phyloP scores from a whole-genome alignment of 2,329 filamentous ascomycete species.

The Ophiostoma angusticollis region DNA sequence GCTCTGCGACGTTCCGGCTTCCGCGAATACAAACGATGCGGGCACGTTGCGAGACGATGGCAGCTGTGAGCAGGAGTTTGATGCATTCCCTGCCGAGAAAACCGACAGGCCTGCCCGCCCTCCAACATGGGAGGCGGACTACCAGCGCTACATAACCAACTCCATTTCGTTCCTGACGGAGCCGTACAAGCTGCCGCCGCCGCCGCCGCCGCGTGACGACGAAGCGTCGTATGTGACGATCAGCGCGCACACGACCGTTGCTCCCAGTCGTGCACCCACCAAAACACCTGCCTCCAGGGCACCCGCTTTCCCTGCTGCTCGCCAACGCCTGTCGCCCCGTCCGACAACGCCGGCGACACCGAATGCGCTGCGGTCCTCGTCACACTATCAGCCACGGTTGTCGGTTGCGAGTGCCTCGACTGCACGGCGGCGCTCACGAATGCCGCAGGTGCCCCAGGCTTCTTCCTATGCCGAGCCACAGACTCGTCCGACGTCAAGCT shows the following conservation, averaged over 20 bases:
- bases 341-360: too few species aligned
- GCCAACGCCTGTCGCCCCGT: too few species aligned
- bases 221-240: constrained; percentile 3
- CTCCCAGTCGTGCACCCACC: background rate
- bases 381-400: too few species aligned
- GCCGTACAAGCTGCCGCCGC: background rate
- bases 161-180: background rate
- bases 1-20: background rate
- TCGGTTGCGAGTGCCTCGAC: too few species aligned
- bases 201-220: background rate
- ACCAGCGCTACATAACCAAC: constrained; percentile 7
- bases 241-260: constrained; percentile 3
- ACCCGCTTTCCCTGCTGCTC: background rate
- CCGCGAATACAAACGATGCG: too few species aligned
- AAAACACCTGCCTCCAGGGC: background rate
- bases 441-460: too few species aligned
- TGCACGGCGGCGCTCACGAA: too few species aligned
- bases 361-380: too few species aligned
- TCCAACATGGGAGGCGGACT: constrained; percentile 6
- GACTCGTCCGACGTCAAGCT: too few species aligned
- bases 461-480: too few species aligned
- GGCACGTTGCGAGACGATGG: background rate
- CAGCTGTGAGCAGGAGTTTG: too few species aligned
- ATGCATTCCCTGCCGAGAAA: background rate
- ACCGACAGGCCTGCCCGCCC: background rate